Conservation (phyloP, 139 green algal genomes). For the Ettlia oleoabundans region DNA sequence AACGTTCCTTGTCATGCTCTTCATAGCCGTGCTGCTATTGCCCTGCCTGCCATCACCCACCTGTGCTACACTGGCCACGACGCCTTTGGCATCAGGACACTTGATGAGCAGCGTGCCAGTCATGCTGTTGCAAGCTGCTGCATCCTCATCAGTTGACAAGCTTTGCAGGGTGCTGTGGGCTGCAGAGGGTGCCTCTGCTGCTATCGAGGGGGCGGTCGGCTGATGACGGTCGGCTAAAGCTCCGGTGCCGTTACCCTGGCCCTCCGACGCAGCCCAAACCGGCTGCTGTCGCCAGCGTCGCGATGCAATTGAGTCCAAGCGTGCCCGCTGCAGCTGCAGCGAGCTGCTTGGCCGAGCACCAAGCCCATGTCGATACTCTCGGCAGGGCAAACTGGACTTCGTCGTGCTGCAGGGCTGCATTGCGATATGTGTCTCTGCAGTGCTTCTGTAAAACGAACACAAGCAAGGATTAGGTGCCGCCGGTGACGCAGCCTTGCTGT, state of each 20-base stretch:
- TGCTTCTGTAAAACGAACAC: too few species aligned
- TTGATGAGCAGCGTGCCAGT: conserved; percentile 32
- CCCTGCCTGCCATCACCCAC: not conserved
- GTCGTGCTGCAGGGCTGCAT: too few species aligned
- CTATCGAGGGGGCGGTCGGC: too few species aligned
- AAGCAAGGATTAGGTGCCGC: too few species aligned
- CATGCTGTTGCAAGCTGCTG: not conserved
- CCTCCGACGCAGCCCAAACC: not conserved
- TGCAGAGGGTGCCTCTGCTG: not conserved
- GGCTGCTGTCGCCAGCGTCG: not conserved
- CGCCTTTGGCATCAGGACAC: conserved; percentile 66
- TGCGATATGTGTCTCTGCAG: too few species aligned
- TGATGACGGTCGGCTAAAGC: too few species aligned
- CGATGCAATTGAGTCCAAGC: not conserved
- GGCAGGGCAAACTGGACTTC: too few species aligned
- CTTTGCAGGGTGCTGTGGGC: not conserved
- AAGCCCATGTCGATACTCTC: not conserved
- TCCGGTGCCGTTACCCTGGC: too few species aligned
- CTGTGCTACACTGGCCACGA: conserved; percentile 65
- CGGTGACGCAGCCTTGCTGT: too few species aligned
- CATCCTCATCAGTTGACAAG: not conserved
- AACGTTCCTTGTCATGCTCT: too few species aligned
- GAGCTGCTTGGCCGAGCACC: not conserved
- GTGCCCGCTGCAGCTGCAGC: not conserved
- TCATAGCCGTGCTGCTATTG: not conserved